phyloP scores from a whole-genome alignment of 208 protist genomes.

The Leishmania martiniquensis region DNA sequence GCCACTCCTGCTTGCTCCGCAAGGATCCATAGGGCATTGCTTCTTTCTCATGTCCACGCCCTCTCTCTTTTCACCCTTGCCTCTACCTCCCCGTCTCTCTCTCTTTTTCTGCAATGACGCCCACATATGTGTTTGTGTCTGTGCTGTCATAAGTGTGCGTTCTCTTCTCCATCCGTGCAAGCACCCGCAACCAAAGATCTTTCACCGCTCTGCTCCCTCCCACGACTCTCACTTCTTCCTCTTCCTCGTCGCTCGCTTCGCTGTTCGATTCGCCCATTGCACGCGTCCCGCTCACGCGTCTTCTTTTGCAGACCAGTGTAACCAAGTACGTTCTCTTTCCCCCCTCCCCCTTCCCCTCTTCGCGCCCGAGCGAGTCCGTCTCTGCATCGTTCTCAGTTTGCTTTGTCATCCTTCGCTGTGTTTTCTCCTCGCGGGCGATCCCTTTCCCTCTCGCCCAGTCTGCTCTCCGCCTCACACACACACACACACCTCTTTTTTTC shows the following conservation, averaged over 20 bases:
- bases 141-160: neutral
- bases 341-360: neutral
- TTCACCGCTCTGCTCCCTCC: neutral
- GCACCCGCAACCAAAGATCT: neutral
- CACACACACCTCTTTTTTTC: neutral
- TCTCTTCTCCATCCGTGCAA: neutral
- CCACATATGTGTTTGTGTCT: neutral
- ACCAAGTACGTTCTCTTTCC: neutral
- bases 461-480: too few relatives aligned
- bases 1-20: neutral
- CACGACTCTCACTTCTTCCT: neutral
- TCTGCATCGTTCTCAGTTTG: neutral
- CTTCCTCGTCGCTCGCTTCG: neutral
- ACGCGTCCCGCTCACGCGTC: neutral
- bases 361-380: neutral
- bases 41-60: conserved; percentile 5
- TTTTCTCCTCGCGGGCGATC: neutral
- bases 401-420: neutral
- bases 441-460: neutral
- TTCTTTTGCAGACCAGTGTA: neutral
- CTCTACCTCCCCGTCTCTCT: conserved; percentile 1
- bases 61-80: neutral
- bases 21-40: neutral
- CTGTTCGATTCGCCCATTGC: neutral
- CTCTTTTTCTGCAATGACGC: neutral